These are phyloP conservation scores for Apiospora pterosperma DNA, from an alignment of 2,329 filamentous ascomycete genomes.

Conservation along the genomic window DNA sequence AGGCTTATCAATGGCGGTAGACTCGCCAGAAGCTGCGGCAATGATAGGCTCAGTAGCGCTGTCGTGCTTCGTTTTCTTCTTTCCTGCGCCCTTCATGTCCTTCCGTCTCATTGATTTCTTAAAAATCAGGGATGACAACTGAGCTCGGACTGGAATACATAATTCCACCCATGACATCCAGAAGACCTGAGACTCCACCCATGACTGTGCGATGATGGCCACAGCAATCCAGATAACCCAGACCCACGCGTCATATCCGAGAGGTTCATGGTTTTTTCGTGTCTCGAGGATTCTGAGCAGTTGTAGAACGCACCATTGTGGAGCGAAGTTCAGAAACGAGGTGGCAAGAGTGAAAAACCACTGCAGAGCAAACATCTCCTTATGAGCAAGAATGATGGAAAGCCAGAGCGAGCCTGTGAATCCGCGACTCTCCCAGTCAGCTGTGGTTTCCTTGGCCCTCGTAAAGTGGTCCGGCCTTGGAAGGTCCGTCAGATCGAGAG, in stretches of 20 bases:
- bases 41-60: slow-evolving; percentile 26
- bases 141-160: slow-evolving; percentile 63
- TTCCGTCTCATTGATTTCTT: slow-evolving; percentile 75
- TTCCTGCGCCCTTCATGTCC: slow-evolving; percentile 65
- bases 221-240: slow-evolving; percentile 64
- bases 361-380: slow-evolving; percentile 53
- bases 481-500: slow-evolving; percentile 60
- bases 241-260: slow-evolving; percentile 57
- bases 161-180: slow-evolving; percentile 65
- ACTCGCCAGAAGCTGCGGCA: slow-evolving; percentile 23
- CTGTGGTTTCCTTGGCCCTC: slow-evolving; percentile 46
- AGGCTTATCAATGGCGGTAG: slow-evolving; percentile 25
- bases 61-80: slow-evolving; percentile 36
- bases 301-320: slow-evolving; percentile 65
- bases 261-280: slow-evolving; percentile 39
- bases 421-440: slow-evolving; percentile 45
- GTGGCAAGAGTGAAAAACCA: slow-evolving; percentile 52
- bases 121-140: slow-evolving; percentile 71
- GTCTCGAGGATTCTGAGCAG: slow-evolving; percentile 64
- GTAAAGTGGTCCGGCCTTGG: slow-evolving; percentile 56
- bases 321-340: slow-evolving; percentile 62
- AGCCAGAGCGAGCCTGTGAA: slow-evolving; percentile 55
- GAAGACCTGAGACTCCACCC: slow-evolving; percentile 62
- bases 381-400: slow-evolving; percentile 57
- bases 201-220: slow-evolving; percentile 54